These are phyloP conservation scores for Rubia balearica DNA, from an alignment of 305 asterid genomes.

Conservation along the genomic window DNA sequence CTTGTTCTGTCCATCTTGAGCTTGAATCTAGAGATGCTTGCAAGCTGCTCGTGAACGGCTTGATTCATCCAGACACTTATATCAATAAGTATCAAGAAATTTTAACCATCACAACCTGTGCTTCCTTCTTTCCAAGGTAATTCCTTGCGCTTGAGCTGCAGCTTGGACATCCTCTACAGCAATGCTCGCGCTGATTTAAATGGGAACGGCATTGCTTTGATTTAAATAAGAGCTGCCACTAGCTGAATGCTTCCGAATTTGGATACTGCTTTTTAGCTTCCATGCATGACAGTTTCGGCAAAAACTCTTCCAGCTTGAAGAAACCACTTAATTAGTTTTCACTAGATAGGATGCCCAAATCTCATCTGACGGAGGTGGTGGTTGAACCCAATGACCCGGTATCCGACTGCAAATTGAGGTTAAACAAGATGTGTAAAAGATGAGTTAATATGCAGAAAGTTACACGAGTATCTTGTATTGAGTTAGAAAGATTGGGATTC, in stretches of 20 bases:
- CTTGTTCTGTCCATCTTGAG: too few species aligned
- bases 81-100: too few species aligned
- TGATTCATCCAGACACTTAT: too few species aligned
- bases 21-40: too few species aligned
- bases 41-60: too few species aligned
- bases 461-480: neutral
- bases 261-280: too few species aligned
- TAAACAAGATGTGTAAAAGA: neutral
- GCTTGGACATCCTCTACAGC: neutral
- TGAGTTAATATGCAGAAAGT: neutral
- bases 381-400: slow-evolving; percentile 90
- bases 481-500: neutral
- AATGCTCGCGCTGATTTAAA: neutral
- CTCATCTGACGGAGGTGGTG: slow-evolving; percentile 63
- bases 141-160: neutral
- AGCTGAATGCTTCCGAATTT: too few species aligned
- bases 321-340: slow-evolving; percentile 12
- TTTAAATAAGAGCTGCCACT: too few species aligned
- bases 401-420: slow-evolving; percentile 53
- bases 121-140: too few species aligned
- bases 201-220: too few species aligned
- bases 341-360: slow-evolving; percentile 87
- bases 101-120: too few species aligned
- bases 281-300: neutral
- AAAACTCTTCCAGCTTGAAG: neutral